phyloP scores from a whole-genome alignment of 306 rosid genomes.

The Cucumis sativus region DNA sequence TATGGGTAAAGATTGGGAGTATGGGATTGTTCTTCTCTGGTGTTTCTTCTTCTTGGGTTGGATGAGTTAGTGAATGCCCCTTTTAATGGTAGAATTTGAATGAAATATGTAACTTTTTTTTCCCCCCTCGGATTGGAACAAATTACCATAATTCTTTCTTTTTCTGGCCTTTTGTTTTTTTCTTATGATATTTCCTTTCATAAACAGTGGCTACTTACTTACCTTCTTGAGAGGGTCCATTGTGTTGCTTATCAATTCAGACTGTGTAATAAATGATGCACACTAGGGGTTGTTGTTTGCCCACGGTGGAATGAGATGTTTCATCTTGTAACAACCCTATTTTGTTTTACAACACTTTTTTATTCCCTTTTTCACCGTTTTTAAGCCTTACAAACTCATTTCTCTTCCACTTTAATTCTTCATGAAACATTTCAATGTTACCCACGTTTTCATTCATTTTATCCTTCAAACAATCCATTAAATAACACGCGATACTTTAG shows the following conservation, averaged over 20 bases:
- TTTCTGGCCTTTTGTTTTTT: neutral
- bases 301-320: too few species aligned
- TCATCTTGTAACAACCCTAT: too few species aligned
- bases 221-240: neutral
- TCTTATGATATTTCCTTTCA: neutral
- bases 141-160: neutral
- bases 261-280: neutral
- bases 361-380: too few species aligned
- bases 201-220: neutral
- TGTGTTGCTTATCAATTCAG: neutral
- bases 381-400: too few species aligned
- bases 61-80: neutral
- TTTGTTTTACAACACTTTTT: too few species aligned
- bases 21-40: neutral
- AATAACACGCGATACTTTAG: neutral
- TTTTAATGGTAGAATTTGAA: neutral
- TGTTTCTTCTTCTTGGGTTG: neutral
- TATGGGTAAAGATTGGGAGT: conserved; percentile 10
- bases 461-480: too few species aligned
- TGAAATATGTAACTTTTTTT: neutral
- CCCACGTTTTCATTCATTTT: too few species aligned
- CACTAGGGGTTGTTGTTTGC: neutral
- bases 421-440: too few species aligned
- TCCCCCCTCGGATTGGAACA: neutral
- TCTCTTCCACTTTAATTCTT: too few species aligned